These are phyloP conservation scores for Polyporus arcularius DNA, from an alignment of 768 basidiomycete species.

Conservation along the genomic window DNA sequence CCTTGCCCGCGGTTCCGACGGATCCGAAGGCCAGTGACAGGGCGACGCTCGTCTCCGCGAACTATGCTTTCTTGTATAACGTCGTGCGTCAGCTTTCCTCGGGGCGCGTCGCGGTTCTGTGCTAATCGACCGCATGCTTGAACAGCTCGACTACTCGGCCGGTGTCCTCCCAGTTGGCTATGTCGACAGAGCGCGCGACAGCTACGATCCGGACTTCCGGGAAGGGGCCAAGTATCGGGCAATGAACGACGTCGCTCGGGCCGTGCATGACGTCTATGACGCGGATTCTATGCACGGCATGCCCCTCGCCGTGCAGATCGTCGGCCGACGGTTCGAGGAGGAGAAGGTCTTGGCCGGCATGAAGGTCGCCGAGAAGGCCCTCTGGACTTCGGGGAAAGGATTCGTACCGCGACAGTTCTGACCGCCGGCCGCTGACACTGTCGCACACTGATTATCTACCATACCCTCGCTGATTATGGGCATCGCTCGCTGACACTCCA, in stretches of 20 bases:
- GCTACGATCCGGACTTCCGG: conserved; percentile 25
- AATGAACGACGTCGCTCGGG: conserved; percentile 42
- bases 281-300: conserved; percentile 44
- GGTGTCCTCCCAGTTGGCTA: conserved; percentile 47
- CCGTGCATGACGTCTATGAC: conserved; percentile 44
- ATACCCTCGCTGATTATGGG: neutral
- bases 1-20: conserved; percentile 41
- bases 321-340: conserved; percentile 46
- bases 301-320: conserved; percentile 46
- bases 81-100: conserved; percentile 35
- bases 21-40: conserved; percentile 17
- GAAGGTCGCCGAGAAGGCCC: conserved; percentile 36
- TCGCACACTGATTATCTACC: neutral
- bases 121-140: neutral
- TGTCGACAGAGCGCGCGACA: conserved; percentile 38
- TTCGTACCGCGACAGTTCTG: conserved; percentile 15
- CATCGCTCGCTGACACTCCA: neutral
- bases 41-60: conserved; percentile 36
- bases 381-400: conserved; percentile 14
- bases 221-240: conserved; percentile 22
- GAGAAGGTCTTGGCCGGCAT: conserved; percentile 51
- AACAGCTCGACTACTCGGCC: conserved; percentile 46
- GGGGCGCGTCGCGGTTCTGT: neutral
- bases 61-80: conserved; percentile 44
- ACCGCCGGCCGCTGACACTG: neutral